Evolutionary conservation across 306 rosid species (phyloP), one percentile per base, ranked within the genome.

Genomic region (Corylus heterophylla): DNA sequence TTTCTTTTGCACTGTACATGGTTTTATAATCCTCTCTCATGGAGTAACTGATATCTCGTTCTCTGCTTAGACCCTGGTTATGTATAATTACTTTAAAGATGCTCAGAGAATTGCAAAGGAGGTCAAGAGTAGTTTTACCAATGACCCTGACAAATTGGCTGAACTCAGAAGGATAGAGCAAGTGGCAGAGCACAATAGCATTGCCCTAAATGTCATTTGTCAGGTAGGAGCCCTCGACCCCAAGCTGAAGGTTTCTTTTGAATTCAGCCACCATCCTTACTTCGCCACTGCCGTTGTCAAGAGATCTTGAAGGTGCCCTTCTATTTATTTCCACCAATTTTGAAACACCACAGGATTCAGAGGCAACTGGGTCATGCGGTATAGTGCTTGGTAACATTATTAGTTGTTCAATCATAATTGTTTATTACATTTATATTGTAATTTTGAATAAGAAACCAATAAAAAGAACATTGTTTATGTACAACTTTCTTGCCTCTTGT

Each of bases 151-250:
- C 52, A 93, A 81, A 67, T 84, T 86, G 88, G 89, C 90, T 0
- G 98, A 95, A 82, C 89, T 95, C 18, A 82, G 94, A 71, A 84
- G 89, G 80, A 56, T 95, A 52, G 98, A 95, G 83, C 98, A 86
- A 78, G 98, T 95, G 22, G 98, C 98, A 0, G 98, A 92, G 81
- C 98, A 94, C 89, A 95, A 95, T 76, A 93, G 87, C 86, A 83
- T 91, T 62, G 98, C 98, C 66, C 83, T 93, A 47, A 91, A 88
- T 73, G 82, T 93, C 59, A 90, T 93, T 79, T 81, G 84, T 88
- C 81, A 89, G 73, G 84, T 86, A 16, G 98, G 97, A 71, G 79
- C 90, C 27, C 81, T 77, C 11, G 98, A 95, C 68, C 93, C 94
- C 18, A 87, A 92, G 12, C 84, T 95, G 22, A 93, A 91, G 88